A percentile compares a stretch with the other conserved stretches of the same genome.
Evolutionary conservation across 208 protist species (phyloP).

Genomic region (Leishmania major): DNA sequence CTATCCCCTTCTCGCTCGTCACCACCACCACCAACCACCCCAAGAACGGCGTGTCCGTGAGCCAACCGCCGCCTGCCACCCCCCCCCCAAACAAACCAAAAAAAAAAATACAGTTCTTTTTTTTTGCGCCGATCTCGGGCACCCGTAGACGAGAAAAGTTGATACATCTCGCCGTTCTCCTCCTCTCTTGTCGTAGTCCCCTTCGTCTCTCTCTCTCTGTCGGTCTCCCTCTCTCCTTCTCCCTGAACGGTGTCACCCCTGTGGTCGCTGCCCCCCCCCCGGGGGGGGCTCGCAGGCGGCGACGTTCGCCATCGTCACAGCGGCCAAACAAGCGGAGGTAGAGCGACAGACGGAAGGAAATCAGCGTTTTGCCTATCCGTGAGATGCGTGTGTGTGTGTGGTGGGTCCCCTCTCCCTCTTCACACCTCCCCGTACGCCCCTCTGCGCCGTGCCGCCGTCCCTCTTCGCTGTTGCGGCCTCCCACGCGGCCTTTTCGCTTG

Average conservation of each 20-base stretch:
- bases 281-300: no score
- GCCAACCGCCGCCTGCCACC: no score
- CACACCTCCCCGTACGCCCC: not conserved
- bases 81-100: no score
- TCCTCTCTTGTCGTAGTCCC: not conserved
- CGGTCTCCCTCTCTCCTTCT: not conserved
- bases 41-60: not conserved
- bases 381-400: not conserved
- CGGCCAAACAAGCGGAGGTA: no score
- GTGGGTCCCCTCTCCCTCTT: not conserved
- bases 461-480: conserved; percentile 14
- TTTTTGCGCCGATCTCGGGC: not conserved
- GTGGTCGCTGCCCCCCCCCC: no score
- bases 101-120: no score
- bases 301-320: no score
- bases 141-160: not conserved
- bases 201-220: not conserved
- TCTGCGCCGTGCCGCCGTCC: not conserved
- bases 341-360: no score
- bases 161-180: not conserved
- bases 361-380: no score
- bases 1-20: not conserved
- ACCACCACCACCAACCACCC: no score
- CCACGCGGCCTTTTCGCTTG: not conserved
- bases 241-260: not conserved